phyloP scores from a whole-genome alignment of 2,329 filamentous ascomycete genomes.

The Trichoderma sp. region DNA sequence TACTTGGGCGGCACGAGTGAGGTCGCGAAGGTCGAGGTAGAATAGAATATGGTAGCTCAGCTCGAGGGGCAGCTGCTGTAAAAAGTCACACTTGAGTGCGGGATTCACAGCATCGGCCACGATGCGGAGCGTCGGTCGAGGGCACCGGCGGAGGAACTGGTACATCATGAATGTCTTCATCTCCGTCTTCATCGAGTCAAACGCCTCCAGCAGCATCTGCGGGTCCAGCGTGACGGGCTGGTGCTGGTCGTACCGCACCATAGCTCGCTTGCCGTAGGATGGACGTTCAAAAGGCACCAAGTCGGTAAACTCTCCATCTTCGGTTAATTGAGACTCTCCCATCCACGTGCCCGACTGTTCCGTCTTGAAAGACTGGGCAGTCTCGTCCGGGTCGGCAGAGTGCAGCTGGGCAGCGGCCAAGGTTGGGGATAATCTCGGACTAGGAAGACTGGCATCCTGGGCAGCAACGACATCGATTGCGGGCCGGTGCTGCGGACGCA shows the following conservation, averaged over 20 bases:
- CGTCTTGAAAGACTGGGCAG: slow-evolving; percentile 39
- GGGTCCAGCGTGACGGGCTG: slow-evolving; percentile 67
- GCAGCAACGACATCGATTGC: slow-evolving; percentile 69
- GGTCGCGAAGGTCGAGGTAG: slow-evolving; percentile 80
- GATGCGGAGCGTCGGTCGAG: slow-evolving; percentile 83
- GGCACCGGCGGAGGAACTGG: slow-evolving; percentile 84
- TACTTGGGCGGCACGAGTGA: slow-evolving; percentile 88
- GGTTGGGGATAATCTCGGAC: slow-evolving; percentile 90
- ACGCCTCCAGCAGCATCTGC: slow-evolving; percentile 82
- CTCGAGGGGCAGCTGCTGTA: slow-evolving; percentile 80
- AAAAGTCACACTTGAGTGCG: slow-evolving; percentile 90
- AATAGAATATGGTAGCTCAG: slow-evolving; percentile 84
- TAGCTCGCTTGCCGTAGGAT: slow-evolving; percentile 26
- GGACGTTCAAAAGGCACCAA: neutral
- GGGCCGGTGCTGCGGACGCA: slow-evolving; percentile 52
- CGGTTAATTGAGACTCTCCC: slow-evolving; percentile 46
- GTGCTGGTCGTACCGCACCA: slow-evolving; percentile 3
- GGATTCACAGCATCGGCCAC: slow-evolving; percentile 92
- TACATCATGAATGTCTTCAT: slow-evolving; percentile 98
- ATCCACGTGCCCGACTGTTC: slow-evolving; percentile 38
- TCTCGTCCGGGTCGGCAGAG: slow-evolving; percentile 49
- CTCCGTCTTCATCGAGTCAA: slow-evolving; percentile 86
- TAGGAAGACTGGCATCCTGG: slow-evolving; percentile 90
- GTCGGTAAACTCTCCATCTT: slow-evolving; percentile 32
- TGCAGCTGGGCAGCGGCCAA: slow-evolving; percentile 68